phyloP scores from a whole-genome alignment of 75 land plant species.

The Pseudotsuga menziesii region DNA sequence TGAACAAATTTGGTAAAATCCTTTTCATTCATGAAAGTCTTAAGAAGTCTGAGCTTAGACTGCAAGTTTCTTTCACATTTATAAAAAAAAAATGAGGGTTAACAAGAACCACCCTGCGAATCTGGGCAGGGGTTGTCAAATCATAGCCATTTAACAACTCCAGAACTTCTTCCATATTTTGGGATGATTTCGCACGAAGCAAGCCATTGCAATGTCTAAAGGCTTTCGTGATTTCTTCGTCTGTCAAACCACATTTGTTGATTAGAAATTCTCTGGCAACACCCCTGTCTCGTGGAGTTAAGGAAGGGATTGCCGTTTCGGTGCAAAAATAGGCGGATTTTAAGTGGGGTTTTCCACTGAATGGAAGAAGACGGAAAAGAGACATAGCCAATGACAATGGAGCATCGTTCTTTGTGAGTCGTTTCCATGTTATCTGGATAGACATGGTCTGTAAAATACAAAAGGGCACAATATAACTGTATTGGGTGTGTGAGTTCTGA shows the following conservation, averaged over 20 bases:
- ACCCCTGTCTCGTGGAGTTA: not conserved
- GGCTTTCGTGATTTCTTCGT: not conserved
- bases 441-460: too few relatives aligned
- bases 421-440: too few relatives aligned
- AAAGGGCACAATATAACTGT: too few relatives aligned
- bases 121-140: slow-evolving; percentile 6
- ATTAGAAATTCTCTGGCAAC: not conserved
- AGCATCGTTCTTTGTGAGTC: too few relatives aligned
- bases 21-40: too few relatives aligned
- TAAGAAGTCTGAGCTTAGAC: slow-evolving; percentile 17
- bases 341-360: too few relatives aligned
- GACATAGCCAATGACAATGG: too few relatives aligned
- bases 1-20: too few relatives aligned
- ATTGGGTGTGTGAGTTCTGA: too few relatives aligned
- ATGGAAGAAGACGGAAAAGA: too few relatives aligned
- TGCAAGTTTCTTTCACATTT: slow-evolving; percentile 8
- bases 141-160: not conserved
- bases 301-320: too few relatives aligned
- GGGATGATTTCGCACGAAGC: not conserved
- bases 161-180: not conserved
- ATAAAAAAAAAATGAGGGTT: not conserved
- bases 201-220: not conserved
- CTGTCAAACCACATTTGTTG: not conserved
- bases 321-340: too few relatives aligned
- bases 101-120: not conserved